These are phyloP conservation scores for Sugiyamaella paludigena DNA, from an alignment of 1,139 yeast genomes.

Conservation along the genomic window DNA sequence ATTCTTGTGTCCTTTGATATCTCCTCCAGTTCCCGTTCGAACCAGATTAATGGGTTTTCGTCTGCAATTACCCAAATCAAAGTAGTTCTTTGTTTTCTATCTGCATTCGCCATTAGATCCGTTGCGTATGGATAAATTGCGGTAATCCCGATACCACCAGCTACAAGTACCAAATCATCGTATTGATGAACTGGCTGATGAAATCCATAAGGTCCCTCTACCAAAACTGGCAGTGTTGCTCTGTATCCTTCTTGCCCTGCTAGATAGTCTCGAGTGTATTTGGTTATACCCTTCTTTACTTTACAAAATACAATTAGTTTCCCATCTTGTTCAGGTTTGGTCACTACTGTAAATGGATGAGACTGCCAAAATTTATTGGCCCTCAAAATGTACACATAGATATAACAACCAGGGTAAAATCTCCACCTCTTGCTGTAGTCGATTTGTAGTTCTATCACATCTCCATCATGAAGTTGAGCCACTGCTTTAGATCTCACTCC, in stretches of 20 bases:
- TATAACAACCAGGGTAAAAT: conserved; percentile 27
- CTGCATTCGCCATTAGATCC: conserved; percentile 26
- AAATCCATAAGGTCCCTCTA: conserved; percentile 62
- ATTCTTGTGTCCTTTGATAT: conserved; percentile 16
- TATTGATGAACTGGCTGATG: conserved; percentile 49
- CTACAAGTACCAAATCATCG: conserved; percentile 50
- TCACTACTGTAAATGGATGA: conserved; percentile 64
- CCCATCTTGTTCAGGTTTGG: conserved; percentile 19
- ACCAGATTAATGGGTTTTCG: conserved; percentile 22
- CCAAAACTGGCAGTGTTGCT: conserved; percentile 26
- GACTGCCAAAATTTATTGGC: conserved; percentile 50
- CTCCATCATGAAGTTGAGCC: conserved; percentile 32
- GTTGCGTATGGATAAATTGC: conserved; percentile 38
- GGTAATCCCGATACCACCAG: conserved; percentile 72
- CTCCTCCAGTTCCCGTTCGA: conserved; percentile 20
- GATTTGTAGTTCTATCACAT: conserved; percentile 33
- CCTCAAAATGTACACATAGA: conserved; percentile 27
- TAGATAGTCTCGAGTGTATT: conserved; percentile 19
- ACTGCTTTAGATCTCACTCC: conserved; percentile 45
- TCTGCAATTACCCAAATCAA: conserved; percentile 25
- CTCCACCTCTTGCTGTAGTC: conserved; percentile 39
- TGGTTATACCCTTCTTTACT: conserved; percentile 23
- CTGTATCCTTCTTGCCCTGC: conserved; percentile 22
- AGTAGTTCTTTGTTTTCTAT: conserved; percentile 12
- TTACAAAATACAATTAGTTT: conserved; percentile 18